phyloP scores from a whole-genome alignment of 108 stramenopile species.

The Fistulifera pelliculosa region DNA sequence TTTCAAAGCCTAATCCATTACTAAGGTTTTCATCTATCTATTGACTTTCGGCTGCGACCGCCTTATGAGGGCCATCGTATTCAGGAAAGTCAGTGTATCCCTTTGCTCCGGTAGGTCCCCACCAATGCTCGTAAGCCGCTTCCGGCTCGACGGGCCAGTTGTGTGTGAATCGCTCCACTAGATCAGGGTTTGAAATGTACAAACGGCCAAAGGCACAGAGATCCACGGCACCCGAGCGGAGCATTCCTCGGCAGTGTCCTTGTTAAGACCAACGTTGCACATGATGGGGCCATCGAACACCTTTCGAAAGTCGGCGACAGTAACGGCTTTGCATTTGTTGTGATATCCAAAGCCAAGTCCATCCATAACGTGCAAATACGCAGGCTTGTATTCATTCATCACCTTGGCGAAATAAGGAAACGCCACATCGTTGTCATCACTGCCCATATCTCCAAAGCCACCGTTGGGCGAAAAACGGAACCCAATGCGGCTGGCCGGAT shows the following conservation, averaged over 20 bases:
- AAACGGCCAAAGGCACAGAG: conserved; percentile 55
- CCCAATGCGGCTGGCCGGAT: conserved; percentile 42
- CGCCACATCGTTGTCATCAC: conserved; percentile 40
- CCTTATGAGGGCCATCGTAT: conserved; percentile 10
- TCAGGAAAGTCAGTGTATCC: conserved; percentile 67
- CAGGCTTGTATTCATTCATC: conserved; percentile 39
- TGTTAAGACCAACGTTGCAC: conserved; percentile 51
- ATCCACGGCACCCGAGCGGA: conserved; percentile 48
- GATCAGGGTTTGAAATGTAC: conserved; percentile 76
- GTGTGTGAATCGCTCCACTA: conserved; percentile 47
- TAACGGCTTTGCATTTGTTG: conserved; percentile 27
- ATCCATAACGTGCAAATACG: conserved; percentile 68
- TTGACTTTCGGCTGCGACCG: too few species aligned
- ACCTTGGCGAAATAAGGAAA: conserved; percentile 36
- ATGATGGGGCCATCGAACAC: conserved; percentile 53
- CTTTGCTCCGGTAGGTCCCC: conserved; percentile 28
- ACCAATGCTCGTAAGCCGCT: conserved; percentile 39
- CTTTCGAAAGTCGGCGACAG: conserved; percentile 22
- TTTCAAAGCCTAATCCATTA: too few species aligned
- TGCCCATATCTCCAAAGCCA: conserved; percentile 51
- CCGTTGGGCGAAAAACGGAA: conserved; percentile 72
- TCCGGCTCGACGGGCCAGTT: conserved; percentile 32
- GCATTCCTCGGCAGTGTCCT: conserved; percentile 47
- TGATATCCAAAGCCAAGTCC: conserved; percentile 66
- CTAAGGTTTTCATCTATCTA: too few species aligned